Conservation (phyloP, 345 rosid genomes). For the Salix udensis region DNA sequence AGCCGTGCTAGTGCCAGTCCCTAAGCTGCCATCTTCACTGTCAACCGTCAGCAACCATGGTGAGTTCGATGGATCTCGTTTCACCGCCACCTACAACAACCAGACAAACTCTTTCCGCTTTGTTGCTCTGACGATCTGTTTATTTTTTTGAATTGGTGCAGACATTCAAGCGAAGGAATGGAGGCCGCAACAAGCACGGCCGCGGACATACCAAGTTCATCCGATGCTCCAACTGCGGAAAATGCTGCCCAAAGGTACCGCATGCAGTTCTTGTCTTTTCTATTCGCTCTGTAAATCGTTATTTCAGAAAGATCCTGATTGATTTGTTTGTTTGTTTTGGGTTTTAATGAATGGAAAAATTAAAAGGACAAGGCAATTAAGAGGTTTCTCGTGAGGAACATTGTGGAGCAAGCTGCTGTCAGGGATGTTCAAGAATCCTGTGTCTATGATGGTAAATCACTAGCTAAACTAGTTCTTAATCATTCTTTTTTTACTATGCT, state of each 20-base stretch:
- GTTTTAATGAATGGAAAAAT: background rate
- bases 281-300: background rate
- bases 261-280: background rate
- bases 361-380: constrained; percentile 74
- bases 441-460: constrained; percentile 55
- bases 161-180: constrained; percentile 95
- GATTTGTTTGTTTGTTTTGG: background rate
- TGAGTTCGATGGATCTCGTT: background rate
- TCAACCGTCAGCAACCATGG: background rate
- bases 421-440: constrained; percentile 91
- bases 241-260: constrained; percentile 79
- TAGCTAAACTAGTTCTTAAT: background rate
- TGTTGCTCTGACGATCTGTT: background rate
- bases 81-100: background rate
- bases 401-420: constrained; percentile 84
- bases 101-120: too few species aligned
- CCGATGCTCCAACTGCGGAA: constrained; percentile 95
- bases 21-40: background rate
- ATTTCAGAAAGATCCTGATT: background rate
- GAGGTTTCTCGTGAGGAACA: constrained; percentile 88
- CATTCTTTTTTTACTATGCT: background rate
- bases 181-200: constrained; percentile 94
- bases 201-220: constrained; percentile 86
- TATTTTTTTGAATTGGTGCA: constrained; percentile 3
- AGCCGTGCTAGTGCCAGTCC: background rate